Conservation (phyloP, 2,329 filamentous ascomycete species). For the Botryosphaeria agaves region DNA sequence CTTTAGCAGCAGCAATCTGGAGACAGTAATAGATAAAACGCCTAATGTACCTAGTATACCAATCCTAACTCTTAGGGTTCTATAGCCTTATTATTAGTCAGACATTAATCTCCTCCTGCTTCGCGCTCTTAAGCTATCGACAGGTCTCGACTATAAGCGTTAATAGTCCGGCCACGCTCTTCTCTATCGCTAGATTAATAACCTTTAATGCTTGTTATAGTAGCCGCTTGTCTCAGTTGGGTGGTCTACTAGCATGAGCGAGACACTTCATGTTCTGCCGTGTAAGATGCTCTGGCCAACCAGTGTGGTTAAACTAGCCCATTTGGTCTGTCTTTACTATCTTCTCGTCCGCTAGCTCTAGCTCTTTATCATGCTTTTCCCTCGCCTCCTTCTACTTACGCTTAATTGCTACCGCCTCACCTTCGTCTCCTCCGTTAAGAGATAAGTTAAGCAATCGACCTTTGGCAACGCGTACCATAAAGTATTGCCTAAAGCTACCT, state of each 20-base stretch:
- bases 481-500: background rate
- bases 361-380: conserved; percentile 2
- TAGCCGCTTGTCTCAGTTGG: conserved; percentile 3
- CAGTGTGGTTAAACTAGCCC: conserved; percentile 5
- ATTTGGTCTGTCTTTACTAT: conserved; percentile 5
- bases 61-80: conserved; percentile 7
- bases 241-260: conserved; percentile 4
- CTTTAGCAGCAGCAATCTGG: conserved; percentile 1
- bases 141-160: conserved; percentile 4
- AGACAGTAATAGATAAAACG: conserved; percentile 7
- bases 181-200: too few relatives aligned
- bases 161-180: conserved; percentile 4
- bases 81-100: conserved; percentile 6
- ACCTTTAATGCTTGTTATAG: conserved; percentile 19
- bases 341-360: conserved; percentile 2
- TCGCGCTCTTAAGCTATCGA: conserved; percentile 6
- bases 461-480: background rate
- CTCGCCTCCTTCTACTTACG: conserved; percentile 1
- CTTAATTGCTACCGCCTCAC: background rate
- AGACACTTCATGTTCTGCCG: conserved; percentile 3
- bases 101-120: conserved; percentile 4
- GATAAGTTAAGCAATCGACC: background rate
- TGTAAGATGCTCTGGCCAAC: conserved; percentile 4
- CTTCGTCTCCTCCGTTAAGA: background rate
- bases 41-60: conserved; percentile 6